Base-by-base conservation (phyloP, 768 basidiomycete genomes). In the Goffeauzyma gilvescens region DNA sequence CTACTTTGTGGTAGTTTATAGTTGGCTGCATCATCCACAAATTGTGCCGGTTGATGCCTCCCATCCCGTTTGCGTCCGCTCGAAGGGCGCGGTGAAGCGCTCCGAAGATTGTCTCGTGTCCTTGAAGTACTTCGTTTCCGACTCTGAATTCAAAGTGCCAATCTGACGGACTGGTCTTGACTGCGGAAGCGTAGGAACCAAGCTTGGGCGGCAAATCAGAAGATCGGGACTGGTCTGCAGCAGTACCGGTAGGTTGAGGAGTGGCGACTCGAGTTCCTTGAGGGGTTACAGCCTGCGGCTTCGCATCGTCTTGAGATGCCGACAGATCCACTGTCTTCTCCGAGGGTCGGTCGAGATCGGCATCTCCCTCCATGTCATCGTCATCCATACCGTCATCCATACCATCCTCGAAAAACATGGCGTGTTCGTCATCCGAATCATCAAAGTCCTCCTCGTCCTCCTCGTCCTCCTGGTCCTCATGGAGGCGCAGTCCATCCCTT, bases 81-180 rank as follows among this genome's bases (percentile, higher is more conserved):
- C n/a, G n/a, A n/a, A n/a, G n/a, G n/a, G n/a, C 79, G 54, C 86
- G 83, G 59, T 96, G 87, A 34, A 93, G 81, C 0, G 87, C 90
- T 6, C 93, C 93, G 57, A 93, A 98, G 38, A 98, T 79, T 0
- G 93, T 98, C 42, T 89, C 69, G 59, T 89, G 82, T 45, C 89
- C 64, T 0, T 81, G 79, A 14, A 96, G 66, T 17, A 74, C 65
- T 34, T 83, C 78, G 47, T 86, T 87, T 56, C 84, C 84, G 75
- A 95, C 81, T 7, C 74, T 80, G 65, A 98, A 96, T 63, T 93
- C 81, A 39, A 96, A 75, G 60, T 98, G 89, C 85, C 86, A 98
- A 56, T 96, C 90, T 13, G 74, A 75, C 4, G 90, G 87, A 57
- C 85, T 86, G 0, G 85, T 69, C 66, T 86, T 93, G 44, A 95